phyloP scores from a whole-genome alignment of 192 early-diverging fungal species.

The Backusella circina region DNA sequence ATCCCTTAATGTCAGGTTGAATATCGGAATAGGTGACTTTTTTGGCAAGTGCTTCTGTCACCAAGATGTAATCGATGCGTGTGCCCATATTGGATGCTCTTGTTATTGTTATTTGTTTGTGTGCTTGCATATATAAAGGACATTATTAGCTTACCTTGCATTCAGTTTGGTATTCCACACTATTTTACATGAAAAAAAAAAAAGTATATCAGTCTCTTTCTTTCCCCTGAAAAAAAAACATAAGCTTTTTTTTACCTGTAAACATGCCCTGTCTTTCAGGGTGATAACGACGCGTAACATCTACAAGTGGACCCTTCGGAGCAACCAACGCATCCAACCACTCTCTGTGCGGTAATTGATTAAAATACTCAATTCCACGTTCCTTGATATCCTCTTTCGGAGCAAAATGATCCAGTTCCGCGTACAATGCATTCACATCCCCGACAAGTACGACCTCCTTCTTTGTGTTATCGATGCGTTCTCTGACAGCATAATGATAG shows the following conservation, averaged over 20 bases:
- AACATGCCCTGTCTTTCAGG: slow-evolving; percentile 48
- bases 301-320: slow-evolving; percentile 58
- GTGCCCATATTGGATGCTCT: slow-evolving; percentile 43
- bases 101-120: neutral
- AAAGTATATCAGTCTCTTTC: neutral
- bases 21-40: slow-evolving; percentile 62
- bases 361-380: slow-evolving; percentile 48
- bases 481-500: slow-evolving; percentile 44
- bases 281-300: slow-evolving; percentile 63
- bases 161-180: slow-evolving; percentile 77
- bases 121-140: slow-evolving; percentile 20
- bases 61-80: slow-evolving; percentile 74
- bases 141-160: slow-evolving; percentile 43
- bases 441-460: slow-evolving; percentile 61
- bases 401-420: slow-evolving; percentile 71
- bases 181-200: slow-evolving; percentile 15
- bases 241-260: slow-evolving; percentile 39
- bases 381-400: slow-evolving; percentile 57
- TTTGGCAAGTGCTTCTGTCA: slow-evolving; percentile 43
- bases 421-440: slow-evolving; percentile 65
- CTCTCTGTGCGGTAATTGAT: slow-evolving; percentile 47
- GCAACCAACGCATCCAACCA: slow-evolving; percentile 66
- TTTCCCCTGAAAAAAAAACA: too few relatives aligned
- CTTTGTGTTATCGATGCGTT: slow-evolving; percentile 41
- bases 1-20: slow-evolving; percentile 59